Conservation (phyloP, 768 basidiomycete species). For the Collybia sordida region DNA sequence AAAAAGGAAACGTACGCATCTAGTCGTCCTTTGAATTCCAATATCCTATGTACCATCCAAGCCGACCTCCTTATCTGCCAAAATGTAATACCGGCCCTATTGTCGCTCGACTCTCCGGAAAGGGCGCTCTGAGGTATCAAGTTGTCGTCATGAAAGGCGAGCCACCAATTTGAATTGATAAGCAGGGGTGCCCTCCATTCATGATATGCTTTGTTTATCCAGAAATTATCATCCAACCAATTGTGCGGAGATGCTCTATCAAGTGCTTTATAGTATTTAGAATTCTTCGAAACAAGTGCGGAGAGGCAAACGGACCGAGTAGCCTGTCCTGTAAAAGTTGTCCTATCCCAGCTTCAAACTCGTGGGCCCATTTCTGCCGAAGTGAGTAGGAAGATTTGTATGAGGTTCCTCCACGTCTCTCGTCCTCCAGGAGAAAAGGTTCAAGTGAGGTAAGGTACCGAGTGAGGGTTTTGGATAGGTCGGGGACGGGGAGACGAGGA, state of each 20-base stretch:
- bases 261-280: constrained; percentile 52
- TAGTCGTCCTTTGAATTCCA: constrained; percentile 71
- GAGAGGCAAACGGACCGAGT: constrained; percentile 47
- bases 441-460: constrained; percentile 76
- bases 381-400: constrained; percentile 52
- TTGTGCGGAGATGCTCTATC: constrained; percentile 84
- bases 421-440: constrained; percentile 79
- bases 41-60: constrained; percentile 70
- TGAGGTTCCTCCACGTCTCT: constrained; percentile 50
- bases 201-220: constrained; percentile 85
- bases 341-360: constrained; percentile 75
- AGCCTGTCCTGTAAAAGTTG: constrained; percentile 69
- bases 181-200: constrained; percentile 84
- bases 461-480: constrained; percentile 71
- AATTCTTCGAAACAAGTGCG: constrained; percentile 6
- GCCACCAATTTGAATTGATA: constrained; percentile 97
- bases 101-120: constrained; percentile 34
- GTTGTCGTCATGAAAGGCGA: constrained; percentile 77
- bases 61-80: constrained; percentile 89
- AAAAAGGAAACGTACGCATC: constrained; percentile 42
- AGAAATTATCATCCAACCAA: constrained; percentile 94
- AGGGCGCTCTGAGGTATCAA: constrained; percentile 49
- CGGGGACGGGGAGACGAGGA: constrained; percentile 81
- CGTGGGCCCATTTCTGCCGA: constrained; percentile 58
- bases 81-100: constrained; percentile 51